Base-by-base conservation (phyloP, 768 basidiomycete genomes). In the Tephrocybe sp. region DNA sequence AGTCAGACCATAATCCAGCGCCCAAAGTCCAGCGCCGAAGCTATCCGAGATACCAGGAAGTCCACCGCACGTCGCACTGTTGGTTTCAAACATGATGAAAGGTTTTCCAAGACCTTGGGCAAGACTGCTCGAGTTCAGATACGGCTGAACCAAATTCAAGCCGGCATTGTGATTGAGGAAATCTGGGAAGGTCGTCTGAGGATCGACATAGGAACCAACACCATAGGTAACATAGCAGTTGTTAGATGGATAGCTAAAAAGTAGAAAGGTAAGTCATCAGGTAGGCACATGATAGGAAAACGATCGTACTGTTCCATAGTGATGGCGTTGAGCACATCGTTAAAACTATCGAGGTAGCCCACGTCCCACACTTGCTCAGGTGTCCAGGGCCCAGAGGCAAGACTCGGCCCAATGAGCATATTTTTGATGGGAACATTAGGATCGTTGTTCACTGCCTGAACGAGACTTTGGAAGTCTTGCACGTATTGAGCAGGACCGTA, bases 71-170 rank as follows among this genome's bases (percentile, higher is more conserved):
- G 79, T 79, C 7, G 84, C 84, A 1, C 79, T 79, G 58, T 87
- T 87, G 5, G 83, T 86, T 60, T 89, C 86, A 52, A 87, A 78
- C 83, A 89, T 85, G 41, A 85, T 63, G 49, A 87, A 69, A 0
- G 77, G 79, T 58, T 77, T 78, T 1, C 66, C 63, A 0, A 64
- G 61, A 0, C 64, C 63, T 39, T 71, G 69, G 0, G 82, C 82
- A 6, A 76, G 70, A 45, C 54, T 54, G 1, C 78, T 70, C 0
- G 80, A 76, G 43, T 70, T 69, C 12, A 77, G 57, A 63, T 89
- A 92, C 5, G 70, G 69, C 1, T 53, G 39, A n/a, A 83, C 74
- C 16, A 89, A 69, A 26, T 59, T 58, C 18, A 72, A 64, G 3
- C 78, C 78, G 7, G 78, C 66, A 2, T 74, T 68, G 60, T 92